A percentile compares a stretch with the other conserved stretches of the same genome.
Conservation (phyloP, 352 stramenopile genomes). For the Globisporangium middletonii region DNA sequence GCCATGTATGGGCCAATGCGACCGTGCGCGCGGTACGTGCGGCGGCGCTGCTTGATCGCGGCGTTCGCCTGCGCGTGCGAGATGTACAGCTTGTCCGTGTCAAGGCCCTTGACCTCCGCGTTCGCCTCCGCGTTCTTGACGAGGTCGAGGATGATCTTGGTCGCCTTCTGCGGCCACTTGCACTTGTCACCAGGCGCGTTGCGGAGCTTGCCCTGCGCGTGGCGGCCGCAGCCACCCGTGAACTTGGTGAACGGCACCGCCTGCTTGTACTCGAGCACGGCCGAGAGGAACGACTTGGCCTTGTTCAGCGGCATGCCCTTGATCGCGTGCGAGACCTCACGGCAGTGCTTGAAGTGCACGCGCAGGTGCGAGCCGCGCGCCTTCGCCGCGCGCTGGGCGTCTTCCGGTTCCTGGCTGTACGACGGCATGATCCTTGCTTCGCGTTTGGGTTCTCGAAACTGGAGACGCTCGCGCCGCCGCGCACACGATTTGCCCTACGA, state of each 20-base stretch:
- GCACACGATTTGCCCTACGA: constrained; percentile 7
- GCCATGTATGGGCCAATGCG: constrained; percentile 98
- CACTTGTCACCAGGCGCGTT: constrained; percentile 96
- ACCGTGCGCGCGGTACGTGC: constrained; percentile 98
- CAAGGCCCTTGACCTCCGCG: constrained; percentile 97
- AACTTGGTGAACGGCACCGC: constrained; percentile 99
- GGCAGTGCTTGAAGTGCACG: constrained; percentile 99
- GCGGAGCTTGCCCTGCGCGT: constrained; percentile 95
- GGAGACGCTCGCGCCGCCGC: constrained; percentile 2
- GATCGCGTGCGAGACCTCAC: constrained; percentile 97
- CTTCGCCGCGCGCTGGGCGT: constrained; percentile 89
- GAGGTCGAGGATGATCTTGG: constrained; percentile 97
- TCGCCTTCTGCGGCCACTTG: constrained; percentile 98
- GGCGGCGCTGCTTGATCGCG: constrained; percentile 96
- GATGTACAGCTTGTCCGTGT: constrained; percentile 95
- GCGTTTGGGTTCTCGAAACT: constrained; percentile 74
- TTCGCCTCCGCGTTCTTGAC: constrained; percentile 99
- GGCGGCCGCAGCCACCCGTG: constrained; percentile 97
- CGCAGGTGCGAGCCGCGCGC: constrained; percentile 95
- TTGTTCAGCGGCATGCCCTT: constrained; percentile 96
- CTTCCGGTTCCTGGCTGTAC: constrained; percentile 90
- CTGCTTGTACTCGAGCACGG: constrained; percentile 97
- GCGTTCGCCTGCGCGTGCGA: constrained; percentile 97
- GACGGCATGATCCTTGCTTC: constrained; percentile 77
- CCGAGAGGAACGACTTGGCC: constrained; percentile 94